Conservation (phyloP, 768 basidiomycete species). For the Boletus tomentosulus region DNA sequence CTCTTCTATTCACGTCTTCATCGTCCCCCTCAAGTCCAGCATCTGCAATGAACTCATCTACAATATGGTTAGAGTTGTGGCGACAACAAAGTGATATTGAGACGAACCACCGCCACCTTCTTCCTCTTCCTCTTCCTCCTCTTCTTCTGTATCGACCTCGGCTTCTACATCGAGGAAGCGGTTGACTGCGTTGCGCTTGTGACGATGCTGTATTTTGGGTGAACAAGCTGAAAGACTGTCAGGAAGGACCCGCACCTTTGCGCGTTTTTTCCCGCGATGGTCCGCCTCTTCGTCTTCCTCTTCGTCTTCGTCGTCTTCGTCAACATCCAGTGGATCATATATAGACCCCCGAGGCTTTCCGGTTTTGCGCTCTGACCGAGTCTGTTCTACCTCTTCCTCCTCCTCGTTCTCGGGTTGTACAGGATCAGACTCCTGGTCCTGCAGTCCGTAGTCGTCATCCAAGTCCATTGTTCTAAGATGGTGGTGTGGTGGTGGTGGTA, state of each 20-base stretch:
- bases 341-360: constrained; percentile 29
- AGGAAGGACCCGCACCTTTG: constrained; percentile 44
- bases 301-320: constrained; percentile 53
- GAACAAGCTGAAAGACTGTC: constrained; percentile 4
- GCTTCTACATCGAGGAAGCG: constrained; percentile 96
- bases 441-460: constrained; percentile 35
- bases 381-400: constrained; percentile 33
- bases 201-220: constrained; percentile 46
- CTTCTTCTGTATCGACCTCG: constrained; percentile 95
- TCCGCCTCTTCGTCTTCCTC: constrained; percentile 49
- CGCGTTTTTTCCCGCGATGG: constrained; percentile 50
- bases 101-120: constrained; percentile 56
- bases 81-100: not conserved
- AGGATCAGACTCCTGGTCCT: constrained; percentile 27
- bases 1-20: constrained; percentile 46
- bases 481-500: constrained; percentile 25
- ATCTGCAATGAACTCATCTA: constrained; percentile 70
- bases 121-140: constrained; percentile 87
- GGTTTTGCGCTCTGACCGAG: constrained; percentile 16
- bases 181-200: constrained; percentile 60
- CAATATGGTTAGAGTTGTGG: constrained; percentile 8
- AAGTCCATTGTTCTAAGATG: constrained; percentile 27
- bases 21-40: constrained; percentile 62
- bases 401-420: constrained; percentile 36
- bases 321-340: constrained; percentile 36